Conservation (phyloP, 352 stramenopile species). For the Phytopythium sindhum region DNA sequence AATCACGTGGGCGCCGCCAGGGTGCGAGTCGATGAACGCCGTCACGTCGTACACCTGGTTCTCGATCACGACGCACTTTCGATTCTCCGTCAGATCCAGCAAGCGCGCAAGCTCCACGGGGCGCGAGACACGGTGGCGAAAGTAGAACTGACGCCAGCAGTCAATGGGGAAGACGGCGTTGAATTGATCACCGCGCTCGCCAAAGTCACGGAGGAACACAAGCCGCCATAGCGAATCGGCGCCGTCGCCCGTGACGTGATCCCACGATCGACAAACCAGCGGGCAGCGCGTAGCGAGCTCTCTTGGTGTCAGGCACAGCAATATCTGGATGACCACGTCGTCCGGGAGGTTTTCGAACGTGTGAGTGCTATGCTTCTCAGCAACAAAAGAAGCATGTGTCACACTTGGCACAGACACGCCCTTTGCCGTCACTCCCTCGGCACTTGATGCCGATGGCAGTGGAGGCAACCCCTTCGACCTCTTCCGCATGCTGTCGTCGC, state of each 20-base stretch:
- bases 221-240: slow-evolving; percentile 44
- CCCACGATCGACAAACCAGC: slow-evolving; percentile 42
- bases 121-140: slow-evolving; percentile 59
- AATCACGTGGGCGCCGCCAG: slow-evolving; percentile 67
- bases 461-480: background rate
- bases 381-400: background rate
- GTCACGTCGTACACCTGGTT: slow-evolving; percentile 67
- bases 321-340: slow-evolving; percentile 48
- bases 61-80: slow-evolving; percentile 62
- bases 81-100: slow-evolving; percentile 29
- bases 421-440: background rate
- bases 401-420: background rate
- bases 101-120: slow-evolving; percentile 60
- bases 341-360: slow-evolving; percentile 24
- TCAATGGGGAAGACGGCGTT: slow-evolving; percentile 42
- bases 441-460: background rate
- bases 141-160: slow-evolving; percentile 71
- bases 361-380: background rate
- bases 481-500: background rate
- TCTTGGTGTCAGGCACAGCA: slow-evolving; percentile 45
- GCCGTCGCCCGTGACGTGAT: slow-evolving; percentile 22
- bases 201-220: slow-evolving; percentile 55
- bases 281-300: slow-evolving; percentile 37
- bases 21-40: slow-evolving; percentile 61
- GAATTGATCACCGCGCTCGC: slow-evolving; percentile 48